Evolutionary conservation across 768 basidiomycete species (phyloP).

Genomic region (Boletus insuetus): DNA sequence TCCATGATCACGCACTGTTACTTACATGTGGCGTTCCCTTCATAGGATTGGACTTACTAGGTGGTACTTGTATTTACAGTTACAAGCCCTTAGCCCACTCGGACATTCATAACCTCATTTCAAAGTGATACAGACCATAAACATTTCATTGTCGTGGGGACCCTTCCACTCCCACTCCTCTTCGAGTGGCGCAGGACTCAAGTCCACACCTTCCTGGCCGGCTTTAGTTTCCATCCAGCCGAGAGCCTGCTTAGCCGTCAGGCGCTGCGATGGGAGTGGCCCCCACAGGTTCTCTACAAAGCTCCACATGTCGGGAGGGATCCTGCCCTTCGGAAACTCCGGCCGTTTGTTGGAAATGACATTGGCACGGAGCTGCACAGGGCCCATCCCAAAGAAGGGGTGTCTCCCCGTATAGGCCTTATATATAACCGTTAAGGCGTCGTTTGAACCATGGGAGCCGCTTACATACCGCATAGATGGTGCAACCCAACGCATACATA

Average conservation of each 20-base stretch:
- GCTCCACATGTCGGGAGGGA: constrained; percentile 27
- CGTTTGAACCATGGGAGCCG: not conserved
- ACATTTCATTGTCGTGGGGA: not conserved
- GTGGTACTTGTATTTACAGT: too few species aligned
- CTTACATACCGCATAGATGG: constrained; percentile 37
- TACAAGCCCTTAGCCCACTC: too few species aligned
- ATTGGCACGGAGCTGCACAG: not conserved
- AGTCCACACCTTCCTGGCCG: constrained; percentile 2
- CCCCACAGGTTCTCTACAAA: constrained; percentile 32
- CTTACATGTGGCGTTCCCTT: too few species aligned
- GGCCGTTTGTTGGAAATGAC: constrained; percentile 8
- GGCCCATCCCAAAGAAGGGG: constrained; percentile 2
- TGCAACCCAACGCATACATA: constrained; percentile 42
- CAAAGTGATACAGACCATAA: constrained; percentile 13
- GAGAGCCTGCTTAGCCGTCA: constrained; percentile 21
- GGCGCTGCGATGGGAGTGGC: constrained; percentile 13
- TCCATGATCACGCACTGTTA: too few species aligned
- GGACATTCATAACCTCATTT: not conserved
- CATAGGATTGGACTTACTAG: too few species aligned
- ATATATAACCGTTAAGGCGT: not conserved
- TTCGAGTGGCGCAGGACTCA: constrained; percentile 4
- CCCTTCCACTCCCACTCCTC: constrained; percentile 19
- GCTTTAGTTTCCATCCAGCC: constrained; percentile 26
- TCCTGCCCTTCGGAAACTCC: constrained; percentile 12
- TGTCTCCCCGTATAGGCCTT: constrained; percentile 20